Evolutionary conservation across 2,329 filamentous ascomycete genomes (phyloP), one percentile per base, ranked within the genome.

Genomic region (Calycina herbarum): DNA sequence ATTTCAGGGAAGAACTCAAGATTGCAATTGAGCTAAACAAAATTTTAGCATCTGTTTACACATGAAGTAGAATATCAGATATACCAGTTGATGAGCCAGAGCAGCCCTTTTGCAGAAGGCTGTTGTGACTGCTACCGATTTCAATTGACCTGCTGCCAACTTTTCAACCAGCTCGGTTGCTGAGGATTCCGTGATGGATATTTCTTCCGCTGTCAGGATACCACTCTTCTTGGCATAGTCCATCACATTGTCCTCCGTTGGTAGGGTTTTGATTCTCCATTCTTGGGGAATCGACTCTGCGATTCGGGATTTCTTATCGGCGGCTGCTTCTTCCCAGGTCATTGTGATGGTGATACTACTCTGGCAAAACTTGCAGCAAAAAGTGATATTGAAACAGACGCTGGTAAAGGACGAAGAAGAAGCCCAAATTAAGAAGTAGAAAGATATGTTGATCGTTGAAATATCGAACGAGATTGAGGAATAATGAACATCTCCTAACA

Each of bases 31-130:
- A 67, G 20, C 70, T 40, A 17, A 11, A 0, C 4, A 13, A 40
- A 15, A 15, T 1, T 40, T 40, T 17, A 17, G 38, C 13, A 40
- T 17, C 1, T 69, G 38, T 11, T 17, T 7, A 45, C 33, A 54
- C 1, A 54, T 54, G n/a, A 27, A 38, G 35, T 38, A 38, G 35
- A 33, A 35, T 1, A 20, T 51, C 54, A 1, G 11, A 57, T 62
- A 59, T 56, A 72, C 71, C 45, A 81, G 74, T 68, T 83, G 81
- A 59, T 83, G 81, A 2, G 80, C 81, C 13, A 84, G 75, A 0
- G 81, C 79, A 0, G 82, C 81, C 38, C 82, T 77, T 68, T 83
- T 83, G 64, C 80, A 81, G 68, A 83, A 83, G 3, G 81, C 82
- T 4, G 75, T 76, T 0, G 78, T 76, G 1, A 83, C 78, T 13